Base-by-base conservation (phyloP, 148 eudicot species). In the Vaccinium myrtillus region DNA sequence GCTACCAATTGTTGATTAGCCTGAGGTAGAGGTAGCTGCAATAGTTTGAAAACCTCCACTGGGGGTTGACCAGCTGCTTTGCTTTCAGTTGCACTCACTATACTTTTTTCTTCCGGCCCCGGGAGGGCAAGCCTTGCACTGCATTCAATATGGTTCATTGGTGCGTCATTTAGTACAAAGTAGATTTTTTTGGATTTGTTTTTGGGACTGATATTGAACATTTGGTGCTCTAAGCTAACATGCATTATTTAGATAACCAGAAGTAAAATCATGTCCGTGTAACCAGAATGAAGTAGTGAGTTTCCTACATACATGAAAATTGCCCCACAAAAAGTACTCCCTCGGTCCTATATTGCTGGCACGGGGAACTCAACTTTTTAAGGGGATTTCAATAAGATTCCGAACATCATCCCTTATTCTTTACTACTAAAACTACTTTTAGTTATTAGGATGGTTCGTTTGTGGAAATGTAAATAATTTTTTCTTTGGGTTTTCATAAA, bases 41-140 rank as follows among this genome's bases (percentile, higher is more conserved):
- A 78, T 39, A 77, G 85, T 87, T 88, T 86, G 80, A 83, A 83
- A 58, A 80, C 76, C 63, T 85, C 90, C 77, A 46, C 76, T 13
- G 90, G 88, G 79, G 83, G 74, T 77, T 84, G 89, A 85, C 83
- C 84, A 85, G 88, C 80, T 85, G 84, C 80, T 83, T 84, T 81
- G 65, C 85, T 77, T 84, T 87, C 87, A 80, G 87, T 69, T 83
- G 93, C 85, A 76, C 84, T 86, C 80, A 94, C 84, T 15, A 95
- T 91, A 86, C 98, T 83, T 89, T 80, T 94, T 59, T 97, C 96
- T 88, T 97, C 95, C 58, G 95, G 93, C 77, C 95, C 95, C 3
- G 99, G 99, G 58, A 95, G 95, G 79, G 96, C 87, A 87, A 94
- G 93, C 85, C 98, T 92, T 78, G 99, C 98, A 89, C 99, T 97